Evolutionary conservation across 1,139 yeast genomes (phyloP), one percentile per base, ranked within the genome.

Genomic region (Debaryomyces nepalensis): DNA sequence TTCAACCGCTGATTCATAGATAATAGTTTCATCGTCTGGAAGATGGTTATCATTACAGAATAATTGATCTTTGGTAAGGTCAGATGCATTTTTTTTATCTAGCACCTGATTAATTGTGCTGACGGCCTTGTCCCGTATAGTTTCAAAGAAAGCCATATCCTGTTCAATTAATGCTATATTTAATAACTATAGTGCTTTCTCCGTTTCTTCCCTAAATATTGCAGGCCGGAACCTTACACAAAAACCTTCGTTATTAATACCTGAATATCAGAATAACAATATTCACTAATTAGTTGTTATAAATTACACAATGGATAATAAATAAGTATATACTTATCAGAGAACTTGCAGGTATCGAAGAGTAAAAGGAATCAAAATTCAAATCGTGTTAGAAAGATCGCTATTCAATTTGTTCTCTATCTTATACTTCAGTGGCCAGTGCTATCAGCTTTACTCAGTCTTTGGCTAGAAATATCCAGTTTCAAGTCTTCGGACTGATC

Each of bases 1-100:
- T 58, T 87, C 95, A 0, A 86, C 95, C 11, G 82, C 76, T 8
- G 82, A 77, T 53, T 86, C 88, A 46, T 79, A 82, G 41, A 87
- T 55, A 10, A 89, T 73, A 2, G 71, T 62, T 57, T 93, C 96
- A 1, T 75, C 75, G 33, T 77, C 82, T 1, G 98, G 97, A 8
- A 91, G 70, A 21, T 75, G 75, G 66, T 79, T 85, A 44, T 81
- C 83, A 33, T 68, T 64, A 52, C 89, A 79, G 55, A 90, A 84
- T 37, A 74, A 60, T 63, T 89, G 93, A 55, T 87, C 95, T 48
- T 78, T 78, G 26, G 85, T 60, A 15, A 77, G 75, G 12, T 54
- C 71, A 43, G 47, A 55, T 35, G 61, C 57, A 30, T 64, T 60
- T 41, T 62, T 65, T 49, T 66, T 65, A 42, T 72, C 78, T 22